Base-by-base conservation (phyloP, 345 rosid species). In the Isatis tinctoria region DNA sequence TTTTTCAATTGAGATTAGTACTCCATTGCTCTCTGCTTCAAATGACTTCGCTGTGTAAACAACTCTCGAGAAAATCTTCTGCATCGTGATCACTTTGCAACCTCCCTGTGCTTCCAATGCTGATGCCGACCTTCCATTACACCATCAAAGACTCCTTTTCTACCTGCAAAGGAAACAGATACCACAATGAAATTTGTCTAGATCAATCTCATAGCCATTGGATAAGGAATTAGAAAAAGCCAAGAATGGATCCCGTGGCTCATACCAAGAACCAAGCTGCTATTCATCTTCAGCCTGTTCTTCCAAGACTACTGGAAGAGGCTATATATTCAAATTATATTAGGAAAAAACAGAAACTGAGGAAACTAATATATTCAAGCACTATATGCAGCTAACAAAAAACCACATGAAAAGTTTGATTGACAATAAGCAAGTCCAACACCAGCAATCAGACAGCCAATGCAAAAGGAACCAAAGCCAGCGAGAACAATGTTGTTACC, bases 31-130 rank as follows among this genome's bases (percentile, higher is more conserved):
- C 83, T 86, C 90, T 82, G 87, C 90, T 82, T 85, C 92, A 45
- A 92, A 90, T 49, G 80, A 39, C 65, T 80, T 84, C 41, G 95
- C 93, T 36, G 95, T 87, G 75, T 76, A 67, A 75, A 86, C 74
- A 75, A 88, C 88, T 71, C 85, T 83, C 22, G 77, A 67, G 72
- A 82, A 77, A 6, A 68, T 36, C 83, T 80, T 87, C 83, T 92
- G 98, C 91, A 83, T 87, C 3, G 96, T 83, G 40, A 92, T 84
- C 78, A 90, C 90, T 81, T 86, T 88, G 76, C 88, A 45, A 92
- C 96, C 74, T 92, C 98, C 66, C 90, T 82, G 70, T 88, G 87
- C 83, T 92, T 92, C 98, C 96, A 92, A 59, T 90, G 98, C 82
- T 92, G 96, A 84, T 88, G 91, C 36, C 90, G 54, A 70, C 92